Evolutionary conservation across 2,329 filamentous ascomycete genomes (phyloP).

Genomic region (Leptographium wingfieldii): DNA sequence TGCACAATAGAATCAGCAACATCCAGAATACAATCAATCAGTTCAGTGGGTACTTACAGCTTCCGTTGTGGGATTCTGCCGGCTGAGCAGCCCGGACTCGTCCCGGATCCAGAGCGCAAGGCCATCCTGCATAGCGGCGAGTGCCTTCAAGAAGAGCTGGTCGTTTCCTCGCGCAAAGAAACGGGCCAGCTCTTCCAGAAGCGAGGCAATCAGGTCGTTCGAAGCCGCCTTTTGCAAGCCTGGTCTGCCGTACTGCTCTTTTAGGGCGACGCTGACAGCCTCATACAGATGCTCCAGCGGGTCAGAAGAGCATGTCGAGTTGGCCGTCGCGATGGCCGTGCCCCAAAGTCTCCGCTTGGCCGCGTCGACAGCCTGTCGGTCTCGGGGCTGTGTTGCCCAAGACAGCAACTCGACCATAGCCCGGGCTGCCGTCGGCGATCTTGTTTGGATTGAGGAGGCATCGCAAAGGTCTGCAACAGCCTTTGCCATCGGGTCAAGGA

Average conservation of each 20-base stretch:
- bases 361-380: constrained; percentile 50
- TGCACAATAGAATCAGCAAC: constrained; percentile 16
- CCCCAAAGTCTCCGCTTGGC: constrained; percentile 57
- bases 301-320: constrained; percentile 35
- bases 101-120: constrained; percentile 55
- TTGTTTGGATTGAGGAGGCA: constrained; percentile 7
- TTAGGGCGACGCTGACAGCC: constrained; percentile 40
- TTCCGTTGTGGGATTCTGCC: constrained; percentile 26
- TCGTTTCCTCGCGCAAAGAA: constrained; percentile 38
- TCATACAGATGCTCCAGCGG: constrained; percentile 56
- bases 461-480: constrained; percentile 27
- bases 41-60: constrained; percentile 27
- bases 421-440: constrained; percentile 18
- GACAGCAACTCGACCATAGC: constrained; percentile 31
- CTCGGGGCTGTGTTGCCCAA: constrained; percentile 41
- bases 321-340: constrained; percentile 26
- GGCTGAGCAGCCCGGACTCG: constrained; percentile 26
- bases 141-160: constrained; percentile 38
- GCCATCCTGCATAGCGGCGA: constrained; percentile 50
- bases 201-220: constrained; percentile 22
- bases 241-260: constrained; percentile 33
- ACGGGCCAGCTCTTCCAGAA: constrained; percentile 39
- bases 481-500: constrained; percentile 61
- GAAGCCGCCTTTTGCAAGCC: constrained; percentile 16
- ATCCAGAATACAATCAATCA: constrained; percentile 23